phyloP scores from a whole-genome alignment of 495 filamentous ascomycete species.

The Penicillium goetzii region DNA sequence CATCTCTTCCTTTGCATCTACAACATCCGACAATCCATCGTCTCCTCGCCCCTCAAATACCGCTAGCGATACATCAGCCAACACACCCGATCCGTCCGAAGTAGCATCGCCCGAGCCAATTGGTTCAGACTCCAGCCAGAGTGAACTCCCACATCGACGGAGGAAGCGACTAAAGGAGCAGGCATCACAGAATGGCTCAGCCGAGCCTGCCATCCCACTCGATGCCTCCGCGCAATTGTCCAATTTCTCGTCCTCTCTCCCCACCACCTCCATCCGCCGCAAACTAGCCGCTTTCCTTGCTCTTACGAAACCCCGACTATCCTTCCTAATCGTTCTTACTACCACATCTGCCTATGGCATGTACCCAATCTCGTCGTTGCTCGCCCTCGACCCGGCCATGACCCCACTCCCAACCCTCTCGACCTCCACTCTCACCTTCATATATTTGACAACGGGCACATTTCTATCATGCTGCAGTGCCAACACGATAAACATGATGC shows the following conservation, averaged over 20 bases:
- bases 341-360: conserved; percentile 91
- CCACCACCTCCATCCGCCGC: conserved; percentile 73
- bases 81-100: conserved; percentile 15
- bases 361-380: conserved; percentile 72
- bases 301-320: conserved; percentile 91
- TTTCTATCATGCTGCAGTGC: conserved; percentile 83
- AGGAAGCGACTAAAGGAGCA: conserved; percentile 55
- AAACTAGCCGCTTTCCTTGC: conserved; percentile 83
- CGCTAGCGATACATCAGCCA: conserved; percentile 13
- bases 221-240: conserved; percentile 86
- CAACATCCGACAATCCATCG: conserved; percentile 24
- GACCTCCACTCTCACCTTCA: conserved; percentile 83
- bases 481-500: conserved; percentile 95
- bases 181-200: conserved; percentile 23
- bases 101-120: conserved; percentile 21
- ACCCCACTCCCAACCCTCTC: conserved; percentile 81
- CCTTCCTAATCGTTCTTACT: conserved; percentile 86
- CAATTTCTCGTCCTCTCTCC: conserved; percentile 66
- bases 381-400: conserved; percentile 60
- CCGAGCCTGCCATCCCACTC: conserved; percentile 60
- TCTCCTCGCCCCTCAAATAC: conserved; percentile 14
- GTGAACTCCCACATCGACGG: conserved; percentile 54
- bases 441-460: conserved; percentile 90
- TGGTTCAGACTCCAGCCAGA: conserved; percentile 25
- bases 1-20: conserved; percentile 36